Evolutionary conservation across 1,284 basidiomycete species (phyloP), one percentile per base, ranked within the genome.

Genomic region (Moniliophthora roreri): DNA sequence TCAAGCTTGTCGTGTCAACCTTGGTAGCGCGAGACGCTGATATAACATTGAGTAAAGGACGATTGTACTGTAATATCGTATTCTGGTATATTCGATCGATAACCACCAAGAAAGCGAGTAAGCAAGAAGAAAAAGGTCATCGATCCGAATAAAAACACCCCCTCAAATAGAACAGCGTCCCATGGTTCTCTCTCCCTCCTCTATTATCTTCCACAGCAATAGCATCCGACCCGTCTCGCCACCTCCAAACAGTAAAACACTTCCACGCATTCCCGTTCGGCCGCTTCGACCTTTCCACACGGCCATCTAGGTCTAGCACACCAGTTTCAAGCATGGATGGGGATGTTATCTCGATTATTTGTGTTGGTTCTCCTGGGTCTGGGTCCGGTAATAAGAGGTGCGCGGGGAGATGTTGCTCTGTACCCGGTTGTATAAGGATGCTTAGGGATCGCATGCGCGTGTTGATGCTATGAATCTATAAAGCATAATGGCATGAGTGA

Each of bases 261-360:
- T 82, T 83, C 79, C 80, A 82, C 2, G 79, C 78, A 58, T 79
- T 79, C 4, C 75, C 74, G 56, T 75, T 70, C 3, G 75, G 71
- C 37, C 71, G 58, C 56, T 63, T 71, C 35, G 60, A 57, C 59
- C 60, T 70, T 21, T 68, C 72, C 1, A 82, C 66, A 2, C 77
- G 71, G 0, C 75, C 78, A 52, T 82, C 79, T 0, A 74, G 63
- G 49, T 83, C 81, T 6, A 84, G 66, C 6, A 82, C 58, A 0
- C 65, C 75, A 1, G 68, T 76, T 62, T 83, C 82, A 11, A 84
- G 71, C 61, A 76, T 76, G 1, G 69, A 63, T 0, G 80, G 77
- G 41, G 69, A 73, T 1, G 71, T 68, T 46, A 77, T 69, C 1
- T 66, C 69, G 58, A 77, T 69, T 13, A 65, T 65, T 15, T 71